Evolutionary conservation across 2,329 filamentous ascomycete species (phyloP).

Genomic region (Paracamarosporium sp.): DNA sequence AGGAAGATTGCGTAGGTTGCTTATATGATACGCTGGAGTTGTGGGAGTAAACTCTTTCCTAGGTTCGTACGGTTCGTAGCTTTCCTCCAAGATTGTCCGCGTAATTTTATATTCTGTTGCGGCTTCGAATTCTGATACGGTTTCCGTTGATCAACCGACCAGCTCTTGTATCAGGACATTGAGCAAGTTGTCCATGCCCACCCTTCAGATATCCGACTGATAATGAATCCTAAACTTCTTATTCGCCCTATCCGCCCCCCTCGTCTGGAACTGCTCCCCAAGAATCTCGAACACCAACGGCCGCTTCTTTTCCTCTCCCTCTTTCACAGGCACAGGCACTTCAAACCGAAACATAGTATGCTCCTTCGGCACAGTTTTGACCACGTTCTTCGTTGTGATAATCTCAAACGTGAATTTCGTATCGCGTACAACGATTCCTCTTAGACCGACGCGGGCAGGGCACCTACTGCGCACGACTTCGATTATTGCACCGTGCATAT

Average conservation of each 20-base stretch:
- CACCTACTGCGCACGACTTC: slow-evolving; percentile 85
- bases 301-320: slow-evolving; percentile 36
- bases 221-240: slow-evolving; percentile 92
- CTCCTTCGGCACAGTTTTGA: slow-evolving; percentile 89
- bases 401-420: slow-evolving; percentile 86
- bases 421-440: slow-evolving; percentile 88
- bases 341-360: slow-evolving; percentile 83
- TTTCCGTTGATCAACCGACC: no score
- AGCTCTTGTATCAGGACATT: neutral
- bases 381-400: slow-evolving; percentile 71
- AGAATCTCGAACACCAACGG: slow-evolving; percentile 81
- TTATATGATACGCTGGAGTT: no score
- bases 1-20: no score
- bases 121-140: no score
- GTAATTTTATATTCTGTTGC: no score
- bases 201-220: slow-evolving; percentile 69
- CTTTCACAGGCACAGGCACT: slow-evolving; percentile 59
- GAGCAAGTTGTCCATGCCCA: neutral
- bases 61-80: neutral
- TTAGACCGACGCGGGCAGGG: slow-evolving; percentile 79
- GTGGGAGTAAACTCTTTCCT: neutral
- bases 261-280: slow-evolving; percentile 84
- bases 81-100: neutral
- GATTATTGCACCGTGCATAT: slow-evolving; percentile 86
- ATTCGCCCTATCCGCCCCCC: slow-evolving; percentile 83